Conservation (phyloP, 305 asterid species). For the Caryopteris hybrid region DNA sequence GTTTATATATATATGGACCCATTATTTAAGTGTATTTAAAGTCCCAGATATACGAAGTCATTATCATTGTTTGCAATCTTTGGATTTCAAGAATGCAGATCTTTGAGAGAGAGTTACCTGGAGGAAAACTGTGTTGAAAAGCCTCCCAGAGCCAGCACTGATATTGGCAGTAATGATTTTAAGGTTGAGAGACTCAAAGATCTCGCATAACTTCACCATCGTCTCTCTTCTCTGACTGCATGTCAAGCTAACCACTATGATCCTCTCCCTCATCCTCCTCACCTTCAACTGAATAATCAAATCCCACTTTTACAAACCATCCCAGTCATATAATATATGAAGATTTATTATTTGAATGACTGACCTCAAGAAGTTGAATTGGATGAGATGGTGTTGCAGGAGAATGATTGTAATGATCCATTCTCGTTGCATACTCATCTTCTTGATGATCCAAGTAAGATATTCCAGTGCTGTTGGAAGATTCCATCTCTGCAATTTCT, state of each 20-base stretch:
- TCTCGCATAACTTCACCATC: conserved; percentile 64
- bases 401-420: conserved; percentile 26
- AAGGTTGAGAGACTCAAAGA: conserved; percentile 70
- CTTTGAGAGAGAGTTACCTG: too few species aligned
- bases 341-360: too few species aligned
- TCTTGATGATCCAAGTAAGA: conserved; percentile 42
- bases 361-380: too few species aligned
- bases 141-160: conserved; percentile 55
- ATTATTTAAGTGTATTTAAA: too few species aligned
- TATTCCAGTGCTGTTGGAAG: conserved; percentile 16
- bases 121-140: conserved; percentile 65
- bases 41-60: too few species aligned
- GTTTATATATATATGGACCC: too few species aligned
- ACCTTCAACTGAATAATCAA: conserved; percentile 58
- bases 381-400: too few species aligned
- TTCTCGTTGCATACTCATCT: conserved; percentile 37
- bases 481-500: conserved; percentile 57
- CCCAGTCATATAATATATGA: too few species aligned
- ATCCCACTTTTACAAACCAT: too few species aligned
- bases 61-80: too few species aligned
- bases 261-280: conserved; percentile 60
- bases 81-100: too few species aligned
- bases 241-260: conserved; percentile 63
- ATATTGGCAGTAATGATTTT: conserved; percentile 69
- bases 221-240: conserved; percentile 69